A percentile compares a stretch with the other conserved stretches of the same genome.
phyloP scores from a whole-genome alignment of 345 rosid species.

The Hirschfeldia incana region DNA sequence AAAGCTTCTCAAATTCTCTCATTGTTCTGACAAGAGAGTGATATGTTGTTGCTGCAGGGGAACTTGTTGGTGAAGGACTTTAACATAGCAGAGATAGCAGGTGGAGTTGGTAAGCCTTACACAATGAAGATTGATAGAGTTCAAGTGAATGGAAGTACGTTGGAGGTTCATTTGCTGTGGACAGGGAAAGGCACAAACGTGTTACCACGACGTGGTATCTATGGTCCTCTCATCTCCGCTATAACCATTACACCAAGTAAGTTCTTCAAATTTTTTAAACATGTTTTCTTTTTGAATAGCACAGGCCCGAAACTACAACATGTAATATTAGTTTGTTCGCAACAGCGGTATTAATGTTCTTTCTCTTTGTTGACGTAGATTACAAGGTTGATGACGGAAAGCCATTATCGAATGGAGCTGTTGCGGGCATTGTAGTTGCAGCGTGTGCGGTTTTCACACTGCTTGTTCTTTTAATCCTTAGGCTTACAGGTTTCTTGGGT shows the following conservation, averaged over 20 bases:
- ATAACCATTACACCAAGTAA: conserved; percentile 73
- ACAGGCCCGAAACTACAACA: background rate
- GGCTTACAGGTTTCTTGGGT: conserved; percentile 57
- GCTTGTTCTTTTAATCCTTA: conserved; percentile 46
- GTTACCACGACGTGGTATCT: conserved; percentile 63
- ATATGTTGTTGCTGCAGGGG: conserved; percentile 50
- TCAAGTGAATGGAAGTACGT: conserved; percentile 56
- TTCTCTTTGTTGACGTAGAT: conserved; percentile 44
- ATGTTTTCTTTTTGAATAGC: background rate
- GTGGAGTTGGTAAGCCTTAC: conserved; percentile 60
- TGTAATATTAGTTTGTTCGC: background rate
- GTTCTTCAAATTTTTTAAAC: conserved; percentile 17
- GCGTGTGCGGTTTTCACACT: conserved; percentile 42
- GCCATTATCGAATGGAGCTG: conserved; percentile 57
- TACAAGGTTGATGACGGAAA: conserved; percentile 59
- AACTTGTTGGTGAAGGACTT: conserved; percentile 51
- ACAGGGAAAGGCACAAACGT: conserved; percentile 74
- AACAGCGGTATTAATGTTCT: background rate
- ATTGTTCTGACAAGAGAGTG: background rate
- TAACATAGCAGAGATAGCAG: conserved; percentile 69
- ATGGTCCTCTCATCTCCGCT: conserved; percentile 92
- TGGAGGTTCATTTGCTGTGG: conserved; percentile 82
- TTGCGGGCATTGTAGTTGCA: conserved; percentile 64
- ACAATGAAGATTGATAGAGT: conserved; percentile 35
- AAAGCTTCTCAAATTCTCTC: background rate